Percentiles rank a stretch among this genome's conserved stretches.
phyloP scores from a whole-genome alignment of 2,329 filamentous ascomycete species.

The Aspergillus sp. region DNA sequence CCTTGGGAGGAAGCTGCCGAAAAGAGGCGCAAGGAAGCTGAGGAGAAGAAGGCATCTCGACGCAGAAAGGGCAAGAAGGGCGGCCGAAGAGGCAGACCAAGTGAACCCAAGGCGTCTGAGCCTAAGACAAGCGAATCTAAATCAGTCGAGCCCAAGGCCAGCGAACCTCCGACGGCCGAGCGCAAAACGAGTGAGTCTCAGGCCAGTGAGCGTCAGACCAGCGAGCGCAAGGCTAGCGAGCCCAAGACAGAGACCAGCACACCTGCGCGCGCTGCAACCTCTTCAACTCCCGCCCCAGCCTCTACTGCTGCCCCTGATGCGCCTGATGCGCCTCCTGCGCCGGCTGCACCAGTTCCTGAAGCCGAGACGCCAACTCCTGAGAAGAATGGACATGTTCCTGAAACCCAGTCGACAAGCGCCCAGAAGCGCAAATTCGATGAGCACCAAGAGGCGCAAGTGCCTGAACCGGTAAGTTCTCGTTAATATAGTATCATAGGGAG shows the following conservation, averaged over 20 bases:
- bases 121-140: slow-evolving; percentile 50
- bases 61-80: slow-evolving; percentile 58
- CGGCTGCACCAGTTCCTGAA: slow-evolving; percentile 20
- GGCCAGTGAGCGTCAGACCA: background rate
- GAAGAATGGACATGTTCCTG: slow-evolving; percentile 29
- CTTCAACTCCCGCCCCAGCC: slow-evolving; percentile 19
- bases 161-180: background rate
- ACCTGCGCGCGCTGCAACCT: slow-evolving; percentile 35
- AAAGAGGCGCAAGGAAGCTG: slow-evolving; percentile 62
- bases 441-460: slow-evolving; percentile 29
- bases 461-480: slow-evolving; percentile 34
- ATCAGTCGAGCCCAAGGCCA: background rate
- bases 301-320: slow-evolving; percentile 24
- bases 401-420: slow-evolving; percentile 30
- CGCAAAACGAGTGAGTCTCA: background rate
- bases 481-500: background rate
- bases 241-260: slow-evolving; percentile 49
- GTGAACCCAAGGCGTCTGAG: slow-evolving; percentile 58
- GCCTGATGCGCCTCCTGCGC: slow-evolving; percentile 12
- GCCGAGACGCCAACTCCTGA: slow-evolving; percentile 25
- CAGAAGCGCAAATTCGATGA: slow-evolving; percentile 51
- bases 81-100: slow-evolving; percentile 64
- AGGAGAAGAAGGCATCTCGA: slow-evolving; percentile 58
- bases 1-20: slow-evolving; percentile 77
- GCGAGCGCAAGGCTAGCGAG: slow-evolving; percentile 45